Percentiles rank a stretch among this genome's conserved stretches.
Conservation (phyloP, 306 rosid genomes). For the Acacia confusa region DNA sequence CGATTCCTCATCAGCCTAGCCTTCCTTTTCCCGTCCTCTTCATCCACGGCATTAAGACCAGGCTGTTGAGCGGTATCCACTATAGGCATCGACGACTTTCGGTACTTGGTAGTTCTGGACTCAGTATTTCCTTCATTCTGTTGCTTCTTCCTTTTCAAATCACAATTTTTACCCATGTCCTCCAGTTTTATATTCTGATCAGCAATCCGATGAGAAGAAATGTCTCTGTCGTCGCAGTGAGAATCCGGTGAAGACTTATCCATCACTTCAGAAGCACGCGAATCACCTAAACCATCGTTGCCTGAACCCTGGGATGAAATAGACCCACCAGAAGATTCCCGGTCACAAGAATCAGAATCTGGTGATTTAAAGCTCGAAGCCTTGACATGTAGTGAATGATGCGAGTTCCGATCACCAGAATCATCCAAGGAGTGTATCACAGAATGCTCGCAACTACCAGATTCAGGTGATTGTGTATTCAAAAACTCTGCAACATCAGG, state of each 20-base stretch:
- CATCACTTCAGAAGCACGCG: slow-evolving; percentile 32
- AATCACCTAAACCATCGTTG: slow-evolving; percentile 37
- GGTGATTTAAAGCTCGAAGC: slow-evolving; percentile 28
- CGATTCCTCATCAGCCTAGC: slow-evolving; percentile 88
- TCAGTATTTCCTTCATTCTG: slow-evolving; percentile 50
- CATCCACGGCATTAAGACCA: slow-evolving; percentile 33
- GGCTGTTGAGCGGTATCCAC: slow-evolving; percentile 30
- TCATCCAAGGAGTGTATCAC: slow-evolving; percentile 12
- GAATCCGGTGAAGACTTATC: slow-evolving; percentile 36
- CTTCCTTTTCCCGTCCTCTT: slow-evolving; percentile 68
- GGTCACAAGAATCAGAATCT: slow-evolving; percentile 39
- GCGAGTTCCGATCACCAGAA: slow-evolving; percentile 31
- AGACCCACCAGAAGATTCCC: slow-evolving; percentile 45
- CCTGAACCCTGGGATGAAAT: slow-evolving; percentile 59
- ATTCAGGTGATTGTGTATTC: slow-evolving; percentile 33
- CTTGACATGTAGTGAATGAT: slow-evolving; percentile 18
- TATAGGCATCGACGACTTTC: slow-evolving; percentile 42
- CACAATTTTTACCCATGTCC: slow-evolving; percentile 45
- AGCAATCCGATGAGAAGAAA: slow-evolving; percentile 36
- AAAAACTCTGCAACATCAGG: slow-evolving; percentile 43
- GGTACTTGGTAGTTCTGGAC: slow-evolving; percentile 55
- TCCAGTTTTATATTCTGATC: slow-evolving; percentile 62
- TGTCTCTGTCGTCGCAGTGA: slow-evolving; percentile 40
- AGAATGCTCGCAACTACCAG: neutral
- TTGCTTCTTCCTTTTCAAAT: slow-evolving; percentile 80